Evolutionary conservation across 1,139 yeast genomes (phyloP).

Genomic region (Suhomyces chickasaworum): DNA sequence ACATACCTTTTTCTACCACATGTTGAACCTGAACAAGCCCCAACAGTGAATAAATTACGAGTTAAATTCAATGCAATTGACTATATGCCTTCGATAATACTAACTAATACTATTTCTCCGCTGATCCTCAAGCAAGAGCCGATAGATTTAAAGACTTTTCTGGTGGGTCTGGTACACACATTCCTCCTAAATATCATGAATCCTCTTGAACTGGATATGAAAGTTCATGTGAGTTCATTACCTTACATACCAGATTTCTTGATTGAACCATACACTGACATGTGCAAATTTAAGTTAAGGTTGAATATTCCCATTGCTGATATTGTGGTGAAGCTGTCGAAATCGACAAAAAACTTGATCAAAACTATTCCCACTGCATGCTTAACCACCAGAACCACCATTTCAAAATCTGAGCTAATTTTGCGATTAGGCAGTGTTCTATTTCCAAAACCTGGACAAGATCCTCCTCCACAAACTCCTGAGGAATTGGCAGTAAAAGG

Average conservation of each 20-base stretch:
- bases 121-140: slow-evolving; percentile 7
- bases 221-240: slow-evolving; percentile 21
- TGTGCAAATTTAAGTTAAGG: slow-evolving; percentile 15
- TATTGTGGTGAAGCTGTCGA: slow-evolving; percentile 21
- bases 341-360: slow-evolving; percentile 18
- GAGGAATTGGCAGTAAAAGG: slow-evolving; percentile 29
- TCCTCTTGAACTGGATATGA: slow-evolving; percentile 24
- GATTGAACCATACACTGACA: slow-evolving; percentile 14
- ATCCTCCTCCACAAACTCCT: slow-evolving; percentile 18
- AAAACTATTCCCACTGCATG: slow-evolving; percentile 38
- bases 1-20: slow-evolving; percentile 30
- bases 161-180: slow-evolving; percentile 17
- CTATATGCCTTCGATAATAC: slow-evolving; percentile 31
- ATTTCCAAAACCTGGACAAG: slow-evolving; percentile 12
- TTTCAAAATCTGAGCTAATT: slow-evolving; percentile 36
- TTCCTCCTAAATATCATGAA: slow-evolving; percentile 35
- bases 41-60: slow-evolving; percentile 33
- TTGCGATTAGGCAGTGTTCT: slow-evolving; percentile 27
- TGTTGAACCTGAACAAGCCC: slow-evolving; percentile 26
- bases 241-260: slow-evolving; percentile 20
- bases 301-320: slow-evolving; percentile 32
- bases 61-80: slow-evolving; percentile 40
- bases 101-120: slow-evolving; percentile 15
- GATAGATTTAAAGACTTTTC: slow-evolving; percentile 12
- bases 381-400: slow-evolving; percentile 31